A percentile compares a stretch with the other conserved stretches of the same genome.
Evolutionary conservation across 192 early-diverging fungal species (phyloP).

Genomic region (Rhizophagus sp.): DNA sequence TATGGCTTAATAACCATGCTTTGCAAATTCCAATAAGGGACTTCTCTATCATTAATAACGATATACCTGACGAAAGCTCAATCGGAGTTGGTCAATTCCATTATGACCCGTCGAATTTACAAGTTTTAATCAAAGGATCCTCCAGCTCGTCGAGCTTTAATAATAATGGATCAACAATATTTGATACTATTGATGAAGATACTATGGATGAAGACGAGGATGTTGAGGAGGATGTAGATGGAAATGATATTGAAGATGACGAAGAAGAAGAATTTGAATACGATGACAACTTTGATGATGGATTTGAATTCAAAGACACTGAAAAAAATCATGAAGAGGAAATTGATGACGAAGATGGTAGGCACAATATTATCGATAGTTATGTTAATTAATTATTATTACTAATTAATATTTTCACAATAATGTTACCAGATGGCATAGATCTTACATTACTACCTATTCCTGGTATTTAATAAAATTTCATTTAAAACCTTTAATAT

Average conservation of each 20-base stretch:
- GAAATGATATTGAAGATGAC: constrained; percentile 24
- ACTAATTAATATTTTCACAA: background rate
- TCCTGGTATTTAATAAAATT: constrained; percentile 21
- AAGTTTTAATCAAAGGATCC: background rate
- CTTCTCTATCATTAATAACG: constrained; percentile 22
- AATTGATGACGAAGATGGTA: constrained; percentile 8
- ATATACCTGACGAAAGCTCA: background rate
- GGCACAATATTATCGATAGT: background rate
- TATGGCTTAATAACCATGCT: constrained; percentile 22
- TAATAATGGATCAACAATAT: background rate
- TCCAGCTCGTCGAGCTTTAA: background rate
- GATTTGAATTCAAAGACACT: constrained; percentile 13
- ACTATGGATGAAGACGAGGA: constrained; percentile 17
- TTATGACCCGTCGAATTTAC: background rate
- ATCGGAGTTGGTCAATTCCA: background rate
- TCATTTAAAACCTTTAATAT: background rate
- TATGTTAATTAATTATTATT: background rate
- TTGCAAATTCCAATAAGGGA: constrained; percentile 30
- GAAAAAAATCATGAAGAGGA: background rate
- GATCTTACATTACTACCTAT: constrained; percentile 32
- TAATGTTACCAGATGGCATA: constrained; percentile 21
- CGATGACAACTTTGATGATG: constrained; percentile 18
- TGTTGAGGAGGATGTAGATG: constrained; percentile 7
- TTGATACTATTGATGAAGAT: constrained; percentile 12
- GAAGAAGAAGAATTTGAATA: constrained; percentile 5